Percentiles rank a stretch among this genome's conserved stretches.
These are phyloP conservation scores for Phoenix roebelenii DNA, from an alignment of 176 grass and related monocot genomes.

Conservation along the genomic window DNA sequence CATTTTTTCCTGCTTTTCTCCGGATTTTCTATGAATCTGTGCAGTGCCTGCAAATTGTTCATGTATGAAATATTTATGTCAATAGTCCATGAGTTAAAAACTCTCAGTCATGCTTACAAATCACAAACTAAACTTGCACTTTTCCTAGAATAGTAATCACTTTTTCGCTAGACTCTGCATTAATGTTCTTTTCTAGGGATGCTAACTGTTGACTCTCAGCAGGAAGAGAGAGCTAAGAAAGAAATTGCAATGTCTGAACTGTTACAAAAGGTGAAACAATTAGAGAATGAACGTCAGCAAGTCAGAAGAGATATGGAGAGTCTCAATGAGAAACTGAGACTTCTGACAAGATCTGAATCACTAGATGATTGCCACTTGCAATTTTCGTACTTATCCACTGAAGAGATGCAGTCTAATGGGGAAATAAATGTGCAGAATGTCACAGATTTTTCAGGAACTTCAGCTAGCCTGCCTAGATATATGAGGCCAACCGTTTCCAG, in stretches of 20 bases:
- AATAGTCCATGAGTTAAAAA: too few species aligned
- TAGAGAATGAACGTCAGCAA: constrained; percentile 75
- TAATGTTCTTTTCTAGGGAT: constrained; percentile 5
- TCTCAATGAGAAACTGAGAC: constrained; percentile 40
- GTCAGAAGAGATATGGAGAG: constrained; percentile 49
- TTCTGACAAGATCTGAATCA: constrained; percentile 33
- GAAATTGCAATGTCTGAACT: constrained; percentile 43
- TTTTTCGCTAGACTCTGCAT: too few species aligned
- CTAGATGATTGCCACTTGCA: constrained; percentile 20
- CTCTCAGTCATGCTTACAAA: too few species aligned
- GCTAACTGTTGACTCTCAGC: constrained; percentile 19
- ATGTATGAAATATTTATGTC: too few species aligned
- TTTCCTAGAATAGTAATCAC: too few species aligned
- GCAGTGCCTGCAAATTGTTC: too few species aligned
- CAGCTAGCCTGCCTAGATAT: constrained; percentile 58
- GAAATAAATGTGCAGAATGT: constrained; percentile 27
- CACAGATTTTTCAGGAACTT: constrained; percentile 28
- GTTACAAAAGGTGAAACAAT: constrained; percentile 35
- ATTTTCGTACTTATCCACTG: constrained; percentile 25
- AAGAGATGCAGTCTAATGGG: constrained; percentile 36
- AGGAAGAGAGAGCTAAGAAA: constrained; percentile 66
- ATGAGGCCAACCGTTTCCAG: constrained; percentile 85
- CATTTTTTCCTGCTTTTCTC: too few species aligned
- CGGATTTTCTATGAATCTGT: too few species aligned
- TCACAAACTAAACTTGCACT: too few species aligned